A percentile compares a stretch with the other conserved stretches of the same genome.
Conservation (phyloP, 139 green algal species). For the Auxenochlorella pyrenoidosa region DNA sequence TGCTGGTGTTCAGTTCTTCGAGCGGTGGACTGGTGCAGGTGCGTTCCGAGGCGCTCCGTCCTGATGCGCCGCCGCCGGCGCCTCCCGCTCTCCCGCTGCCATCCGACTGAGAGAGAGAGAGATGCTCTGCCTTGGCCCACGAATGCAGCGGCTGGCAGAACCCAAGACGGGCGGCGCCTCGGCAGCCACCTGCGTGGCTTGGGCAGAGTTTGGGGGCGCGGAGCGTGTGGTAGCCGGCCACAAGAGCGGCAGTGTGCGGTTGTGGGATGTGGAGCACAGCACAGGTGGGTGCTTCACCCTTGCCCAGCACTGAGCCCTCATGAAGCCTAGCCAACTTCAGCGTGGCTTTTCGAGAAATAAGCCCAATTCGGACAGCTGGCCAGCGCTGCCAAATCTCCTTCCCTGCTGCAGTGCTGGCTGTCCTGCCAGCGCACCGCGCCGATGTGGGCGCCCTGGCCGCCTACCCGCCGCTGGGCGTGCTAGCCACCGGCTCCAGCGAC, state of each 20-base stretch:
- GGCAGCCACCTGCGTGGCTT: constrained; percentile 16
- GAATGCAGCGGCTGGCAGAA: not conserved
- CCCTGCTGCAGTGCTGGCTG: constrained; percentile 10
- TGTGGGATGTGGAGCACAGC: constrained; percentile 14
- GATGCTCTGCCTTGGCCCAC: not conserved
- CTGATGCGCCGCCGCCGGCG: not conserved
- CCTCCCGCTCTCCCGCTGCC: not conserved
- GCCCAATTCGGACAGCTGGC: too few relatives aligned
- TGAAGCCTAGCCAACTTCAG: too few relatives aligned
- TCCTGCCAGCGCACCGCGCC: not conserved
- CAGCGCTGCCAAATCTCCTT: too few relatives aligned
- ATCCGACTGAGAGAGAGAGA: too few relatives aligned
- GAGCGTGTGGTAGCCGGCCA: constrained; percentile 10
- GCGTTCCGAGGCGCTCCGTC: too few relatives aligned
- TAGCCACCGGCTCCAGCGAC: constrained; percentile 27
- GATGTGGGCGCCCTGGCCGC: not conserved
- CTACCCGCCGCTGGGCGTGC: not conserved
- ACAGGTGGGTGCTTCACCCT: not conserved
- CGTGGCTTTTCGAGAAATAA: too few relatives aligned
- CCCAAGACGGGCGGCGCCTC: not conserved
- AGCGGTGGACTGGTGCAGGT: not conserved
- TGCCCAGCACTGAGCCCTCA: too few relatives aligned
- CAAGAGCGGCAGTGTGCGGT: constrained; percentile 6
- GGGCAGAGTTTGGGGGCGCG: not conserved
- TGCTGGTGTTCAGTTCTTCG: not conserved